phyloP scores from a whole-genome alignment of 1,284 basidiomycete genomes.

The Trametes pubescens region DNA sequence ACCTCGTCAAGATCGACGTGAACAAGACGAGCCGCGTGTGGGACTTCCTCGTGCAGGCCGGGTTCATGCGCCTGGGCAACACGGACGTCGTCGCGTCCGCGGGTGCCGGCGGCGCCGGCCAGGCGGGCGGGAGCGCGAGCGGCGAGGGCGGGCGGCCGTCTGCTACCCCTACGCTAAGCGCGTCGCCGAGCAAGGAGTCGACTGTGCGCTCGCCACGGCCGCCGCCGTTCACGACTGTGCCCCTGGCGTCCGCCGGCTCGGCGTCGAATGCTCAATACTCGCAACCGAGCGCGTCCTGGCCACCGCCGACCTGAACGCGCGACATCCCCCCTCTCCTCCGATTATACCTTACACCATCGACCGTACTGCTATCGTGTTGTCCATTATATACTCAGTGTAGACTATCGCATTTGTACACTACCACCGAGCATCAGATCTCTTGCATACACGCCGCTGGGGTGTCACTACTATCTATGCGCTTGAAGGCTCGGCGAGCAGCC shows the following conservation, averaged over 20 bases:
- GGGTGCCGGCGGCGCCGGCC: constrained; percentile 20
- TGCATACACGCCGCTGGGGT: constrained; percentile 20
- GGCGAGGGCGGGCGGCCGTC: constrained; percentile 31
- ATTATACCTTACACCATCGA: constrained; percentile 23
- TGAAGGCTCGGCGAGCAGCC: constrained; percentile 48
- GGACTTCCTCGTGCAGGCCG: constrained; percentile 86
- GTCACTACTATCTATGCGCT: background rate
- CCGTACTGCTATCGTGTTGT: constrained; percentile 36
- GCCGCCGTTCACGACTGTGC: constrained; percentile 40
- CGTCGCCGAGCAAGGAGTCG: constrained; percentile 51
- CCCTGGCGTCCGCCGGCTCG: constrained; percentile 37
- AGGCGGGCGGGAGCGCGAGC: constrained; percentile 9
- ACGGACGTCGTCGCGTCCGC: constrained; percentile 32
- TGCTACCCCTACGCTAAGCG: constrained; percentile 44
- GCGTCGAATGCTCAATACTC: constrained; percentile 15
- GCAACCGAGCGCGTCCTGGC: constrained; percentile 18
- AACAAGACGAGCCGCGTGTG: constrained; percentile 91
- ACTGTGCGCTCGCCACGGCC: constrained; percentile 43
- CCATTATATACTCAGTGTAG: constrained; percentile 34
- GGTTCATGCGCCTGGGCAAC: constrained; percentile 59
- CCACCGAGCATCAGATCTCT: constrained; percentile 23
- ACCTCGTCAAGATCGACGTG: constrained; percentile 91
- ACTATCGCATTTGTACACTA: constrained; percentile 38
- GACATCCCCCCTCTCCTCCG: background rate
- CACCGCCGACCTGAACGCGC: constrained; percentile 10